Percentiles rank a stretch among this genome's conserved stretches.
Conservation (phyloP, 1,139 yeast genomes). For the Diutina rugosa region DNA sequence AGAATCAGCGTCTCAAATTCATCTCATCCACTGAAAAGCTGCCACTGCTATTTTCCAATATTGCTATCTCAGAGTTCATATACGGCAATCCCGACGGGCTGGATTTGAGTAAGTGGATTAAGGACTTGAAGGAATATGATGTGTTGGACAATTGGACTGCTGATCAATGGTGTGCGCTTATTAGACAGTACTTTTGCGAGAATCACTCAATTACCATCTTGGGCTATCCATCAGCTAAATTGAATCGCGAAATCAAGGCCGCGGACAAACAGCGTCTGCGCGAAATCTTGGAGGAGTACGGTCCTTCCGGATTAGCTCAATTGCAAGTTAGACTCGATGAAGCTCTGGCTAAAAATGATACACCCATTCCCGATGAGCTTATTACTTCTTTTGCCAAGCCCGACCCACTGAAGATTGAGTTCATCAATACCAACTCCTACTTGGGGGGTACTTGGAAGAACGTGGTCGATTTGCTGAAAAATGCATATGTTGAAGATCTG, state of each 20-base stretch:
- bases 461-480: background rate
- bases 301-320: conserved; percentile 45
- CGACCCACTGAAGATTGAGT: conserved; percentile 61
- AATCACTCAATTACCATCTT: conserved; percentile 64
- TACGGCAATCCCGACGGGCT: conserved; percentile 60
- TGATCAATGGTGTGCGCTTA: conserved; percentile 53
- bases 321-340: conserved; percentile 36
- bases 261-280: conserved; percentile 37
- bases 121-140: conserved; percentile 49
- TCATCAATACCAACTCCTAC: conserved; percentile 58
- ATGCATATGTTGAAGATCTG: background rate
- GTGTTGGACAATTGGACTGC: conserved; percentile 45
- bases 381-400: conserved; percentile 53
- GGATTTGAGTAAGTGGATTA: conserved; percentile 41
- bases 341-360: conserved; percentile 61
- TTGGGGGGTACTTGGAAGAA: conserved; percentile 22
- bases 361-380: conserved; percentile 60
- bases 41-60: conserved; percentile 45
- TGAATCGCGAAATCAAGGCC: conserved; percentile 40
- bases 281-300: conserved; percentile 39
- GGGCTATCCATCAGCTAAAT: conserved; percentile 58
- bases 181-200: conserved; percentile 41
- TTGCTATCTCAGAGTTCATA: conserved; percentile 66
- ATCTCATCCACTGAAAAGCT: conserved; percentile 56
- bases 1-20: conserved; percentile 51